Conservation (phyloP, 805 yeast species). For the Kodamaea restingae region DNA sequence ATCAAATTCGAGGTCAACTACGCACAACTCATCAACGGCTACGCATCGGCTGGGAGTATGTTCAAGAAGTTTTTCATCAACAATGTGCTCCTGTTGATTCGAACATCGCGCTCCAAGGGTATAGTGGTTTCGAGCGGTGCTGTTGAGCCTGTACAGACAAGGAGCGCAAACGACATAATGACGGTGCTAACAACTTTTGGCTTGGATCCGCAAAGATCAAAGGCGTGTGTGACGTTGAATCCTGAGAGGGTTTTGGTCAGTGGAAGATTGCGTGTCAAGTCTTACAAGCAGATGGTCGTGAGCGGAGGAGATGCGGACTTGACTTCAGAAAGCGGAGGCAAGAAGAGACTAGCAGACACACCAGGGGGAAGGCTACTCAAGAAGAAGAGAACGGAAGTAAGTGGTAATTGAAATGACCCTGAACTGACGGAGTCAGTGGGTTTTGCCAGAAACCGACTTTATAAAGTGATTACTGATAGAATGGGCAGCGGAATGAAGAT, state of each 20-base stretch:
- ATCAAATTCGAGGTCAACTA: constrained; percentile 78
- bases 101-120: constrained; percentile 82
- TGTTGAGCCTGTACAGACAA: constrained; percentile 45
- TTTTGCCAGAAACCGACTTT: too few relatives aligned
- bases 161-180: constrained; percentile 66
- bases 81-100: constrained; percentile 66
- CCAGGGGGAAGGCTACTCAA: constrained; percentile 24
- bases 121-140: constrained; percentile 79
- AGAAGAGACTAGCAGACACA: constrained; percentile 20
- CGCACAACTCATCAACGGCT: constrained; percentile 45
- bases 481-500: too few relatives aligned
- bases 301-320: constrained; percentile 44
- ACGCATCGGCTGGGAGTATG: constrained; percentile 18
- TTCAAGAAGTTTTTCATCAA: constrained; percentile 60
- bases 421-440: too few relatives aligned
- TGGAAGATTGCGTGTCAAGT: constrained; percentile 68
- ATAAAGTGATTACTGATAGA: too few relatives aligned
- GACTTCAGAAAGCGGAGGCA: constrained; percentile 19
- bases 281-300: constrained; percentile 72
- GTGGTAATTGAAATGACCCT: too few relatives aligned
- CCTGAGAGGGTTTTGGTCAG: constrained; percentile 64
- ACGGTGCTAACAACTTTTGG: constrained; percentile 69
- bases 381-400: constrained; percentile 14
- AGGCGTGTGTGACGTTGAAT: constrained; percentile 52
- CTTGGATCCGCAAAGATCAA: constrained; percentile 58